Conservation (phyloP, 2,329 filamentous ascomycete species). For the Venturiaceae sp. region DNA sequence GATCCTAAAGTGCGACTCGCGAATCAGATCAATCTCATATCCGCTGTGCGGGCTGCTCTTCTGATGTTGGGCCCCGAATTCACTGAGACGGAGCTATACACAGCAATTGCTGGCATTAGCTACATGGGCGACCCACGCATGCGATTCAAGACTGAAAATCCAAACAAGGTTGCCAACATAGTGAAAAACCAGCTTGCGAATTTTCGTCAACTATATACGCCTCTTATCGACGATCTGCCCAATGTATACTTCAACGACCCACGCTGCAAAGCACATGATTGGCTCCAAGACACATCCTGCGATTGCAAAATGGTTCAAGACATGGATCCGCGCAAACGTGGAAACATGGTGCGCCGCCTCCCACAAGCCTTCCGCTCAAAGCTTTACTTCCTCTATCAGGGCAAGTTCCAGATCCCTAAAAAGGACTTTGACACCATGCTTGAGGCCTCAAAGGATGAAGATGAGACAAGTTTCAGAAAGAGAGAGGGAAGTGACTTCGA, state of each 20-base stretch:
- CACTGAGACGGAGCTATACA: slow-evolving; percentile 80
- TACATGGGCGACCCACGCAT: slow-evolving; percentile 97
- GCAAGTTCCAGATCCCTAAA: slow-evolving; percentile 76
- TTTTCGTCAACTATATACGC: slow-evolving; percentile 84
- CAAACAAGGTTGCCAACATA: slow-evolving; percentile 87
- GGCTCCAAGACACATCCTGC: slow-evolving; percentile 46
- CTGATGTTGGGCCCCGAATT: slow-evolving; percentile 77
- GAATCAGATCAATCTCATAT: slow-evolving; percentile 92
- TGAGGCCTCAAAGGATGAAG: slow-evolving; percentile 61
- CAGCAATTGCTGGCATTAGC: slow-evolving; percentile 82
- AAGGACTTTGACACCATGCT: slow-evolving; percentile 81
- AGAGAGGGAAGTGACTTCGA: slow-evolving; percentile 80
- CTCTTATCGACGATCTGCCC: slow-evolving; percentile 79
- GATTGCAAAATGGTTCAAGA: slow-evolving; percentile 72
- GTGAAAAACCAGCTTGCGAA: slow-evolving; percentile 84
- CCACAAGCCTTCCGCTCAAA: slow-evolving; percentile 80
- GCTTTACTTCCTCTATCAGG: slow-evolving; percentile 90
- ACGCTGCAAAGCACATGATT: slow-evolving; percentile 30
- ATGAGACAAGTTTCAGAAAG: slow-evolving; percentile 55
- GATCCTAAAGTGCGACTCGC: slow-evolving; percentile 85
- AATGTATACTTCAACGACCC: slow-evolving; percentile 62
- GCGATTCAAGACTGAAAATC: slow-evolving; percentile 81
- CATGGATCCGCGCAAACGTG: slow-evolving; percentile 82
- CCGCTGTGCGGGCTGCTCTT: slow-evolving; percentile 80
- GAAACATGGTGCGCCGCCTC: slow-evolving; percentile 91